phyloP scores from a whole-genome alignment of 176 grass and related monocot species.

The Rhynchospora breviuscula region DNA sequence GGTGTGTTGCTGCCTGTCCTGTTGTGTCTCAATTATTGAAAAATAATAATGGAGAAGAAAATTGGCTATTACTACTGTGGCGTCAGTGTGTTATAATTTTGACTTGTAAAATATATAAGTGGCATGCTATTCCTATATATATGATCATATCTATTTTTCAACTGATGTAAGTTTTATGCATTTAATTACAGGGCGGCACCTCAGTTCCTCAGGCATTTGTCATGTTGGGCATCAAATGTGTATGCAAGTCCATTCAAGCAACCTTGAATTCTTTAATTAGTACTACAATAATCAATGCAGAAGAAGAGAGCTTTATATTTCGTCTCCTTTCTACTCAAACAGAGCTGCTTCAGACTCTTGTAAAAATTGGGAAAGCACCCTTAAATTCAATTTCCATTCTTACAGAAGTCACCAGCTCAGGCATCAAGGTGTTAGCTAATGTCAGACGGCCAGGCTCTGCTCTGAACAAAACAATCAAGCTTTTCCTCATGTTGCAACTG shows the following conservation, averaged over 20 bases:
- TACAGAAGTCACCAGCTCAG: slow-evolving; percentile 48
- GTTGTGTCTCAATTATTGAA: not conserved
- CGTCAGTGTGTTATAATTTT: not conserved
- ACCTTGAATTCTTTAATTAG: slow-evolving; percentile 40
- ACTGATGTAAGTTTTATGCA: not conserved
- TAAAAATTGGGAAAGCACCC: slow-evolving; percentile 27
- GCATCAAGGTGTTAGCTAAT: slow-evolving; percentile 52
- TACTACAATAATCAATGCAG: slow-evolving; percentile 30
- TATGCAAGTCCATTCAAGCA: slow-evolving; percentile 52
- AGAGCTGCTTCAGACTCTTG: slow-evolving; percentile 56
- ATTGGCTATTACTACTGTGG: not conserved
- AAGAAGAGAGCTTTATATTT: slow-evolving; percentile 41
- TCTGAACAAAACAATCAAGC: slow-evolving; percentile 54
- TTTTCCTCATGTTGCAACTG: slow-evolving; percentile 58
- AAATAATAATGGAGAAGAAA: not conserved
- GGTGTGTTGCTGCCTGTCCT: not conserved
- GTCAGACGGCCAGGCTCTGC: slow-evolving; percentile 37
- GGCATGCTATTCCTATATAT: not conserved
- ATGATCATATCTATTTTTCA: not conserved
- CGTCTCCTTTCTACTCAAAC: slow-evolving; percentile 51
- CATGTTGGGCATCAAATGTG: slow-evolving; percentile 39
- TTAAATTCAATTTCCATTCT: slow-evolving; percentile 41
- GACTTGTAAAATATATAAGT: not conserved
- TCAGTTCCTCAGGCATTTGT: slow-evolving; percentile 41
- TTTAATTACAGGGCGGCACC: slow-evolving; percentile 4